A percentile compares a stretch with the other conserved stretches of the same genome.
Evolutionary conservation across 768 basidiomycete genomes (phyloP).

Genomic region (Leccinum rimulosum): DNA sequence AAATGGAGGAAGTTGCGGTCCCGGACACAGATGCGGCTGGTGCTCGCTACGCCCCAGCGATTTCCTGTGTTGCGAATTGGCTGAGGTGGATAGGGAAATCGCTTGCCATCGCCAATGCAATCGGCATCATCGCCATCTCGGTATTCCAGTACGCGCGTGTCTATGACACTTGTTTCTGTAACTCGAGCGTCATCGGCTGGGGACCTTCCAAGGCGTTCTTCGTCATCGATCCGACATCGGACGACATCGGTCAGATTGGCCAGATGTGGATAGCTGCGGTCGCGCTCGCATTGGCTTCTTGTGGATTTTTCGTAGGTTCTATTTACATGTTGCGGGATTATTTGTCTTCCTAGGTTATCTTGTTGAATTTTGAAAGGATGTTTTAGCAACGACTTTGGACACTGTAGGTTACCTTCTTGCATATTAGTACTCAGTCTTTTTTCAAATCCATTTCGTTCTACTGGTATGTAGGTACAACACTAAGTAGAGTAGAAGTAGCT

Average conservation of each 20-base stretch:
- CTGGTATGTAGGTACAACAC: too few relatives aligned
- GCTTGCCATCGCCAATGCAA: constrained; percentile 25
- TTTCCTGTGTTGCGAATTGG: constrained; percentile 1
- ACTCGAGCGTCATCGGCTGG: constrained; percentile 20
- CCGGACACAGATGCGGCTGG: not conserved
- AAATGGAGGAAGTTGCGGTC: not conserved
- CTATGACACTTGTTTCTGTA: constrained; percentile 23
- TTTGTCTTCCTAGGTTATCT: not conserved
- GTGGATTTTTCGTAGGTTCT: constrained; percentile 22
- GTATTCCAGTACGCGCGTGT: constrained; percentile 23
- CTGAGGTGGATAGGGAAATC: constrained; percentile 25
- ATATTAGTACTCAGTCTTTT: not conserved
- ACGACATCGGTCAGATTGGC: constrained; percentile 27
- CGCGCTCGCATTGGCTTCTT: constrained; percentile 24
- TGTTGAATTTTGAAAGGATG: not conserved
- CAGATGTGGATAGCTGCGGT: constrained; percentile 38
- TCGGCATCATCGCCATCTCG: constrained; percentile 19
- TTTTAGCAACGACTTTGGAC: not conserved
- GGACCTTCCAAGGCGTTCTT: not conserved
- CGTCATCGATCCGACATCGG: constrained; percentile 19
- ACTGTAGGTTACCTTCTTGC: not conserved
- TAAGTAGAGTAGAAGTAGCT: not conserved
- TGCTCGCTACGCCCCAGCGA: too few relatives aligned
- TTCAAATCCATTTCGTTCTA: not conserved
- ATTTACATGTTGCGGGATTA: constrained; percentile 26